phyloP scores from a whole-genome alignment of 352 stramenopile species.

The Phytopythium chamaehyphon region DNA sequence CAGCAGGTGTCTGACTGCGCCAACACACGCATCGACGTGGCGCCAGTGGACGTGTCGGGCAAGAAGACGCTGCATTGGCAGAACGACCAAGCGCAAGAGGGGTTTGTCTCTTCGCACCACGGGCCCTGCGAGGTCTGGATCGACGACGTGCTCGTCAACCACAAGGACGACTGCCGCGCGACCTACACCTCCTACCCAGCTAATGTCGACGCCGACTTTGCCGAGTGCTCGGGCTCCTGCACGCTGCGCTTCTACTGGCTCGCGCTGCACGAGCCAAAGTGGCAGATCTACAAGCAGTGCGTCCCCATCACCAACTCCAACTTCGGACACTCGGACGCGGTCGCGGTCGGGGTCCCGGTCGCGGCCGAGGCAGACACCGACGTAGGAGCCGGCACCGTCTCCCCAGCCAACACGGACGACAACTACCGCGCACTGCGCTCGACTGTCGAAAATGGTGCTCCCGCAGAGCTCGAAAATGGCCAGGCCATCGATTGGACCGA shows the following conservation, averaged over 20 bases:
- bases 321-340: not conserved
- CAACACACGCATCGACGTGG: conserved; percentile 31
- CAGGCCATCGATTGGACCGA: conserved; percentile 23
- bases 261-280: conserved; percentile 30
- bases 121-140: conserved; percentile 62
- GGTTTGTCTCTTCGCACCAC: conserved; percentile 49
- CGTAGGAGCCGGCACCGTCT: not conserved
- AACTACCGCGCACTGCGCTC: conserved; percentile 22
- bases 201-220: conserved; percentile 22
- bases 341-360: no score
- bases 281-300: conserved; percentile 43
- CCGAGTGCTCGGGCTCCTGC: conserved; percentile 22
- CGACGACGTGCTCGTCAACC: conserved; percentile 36
- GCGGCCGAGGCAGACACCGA: not conserved
- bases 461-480: conserved; percentile 15
- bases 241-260: conserved; percentile 31
- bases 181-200: conserved; percentile 27
- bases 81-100: conserved; percentile 39
- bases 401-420: conserved; percentile 10
- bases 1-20: conserved; percentile 29
- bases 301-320: conserved; percentile 20
- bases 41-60: conserved; percentile 32
- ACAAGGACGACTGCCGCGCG: conserved; percentile 42
- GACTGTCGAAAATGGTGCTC: conserved; percentile 9
- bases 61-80: conserved; percentile 39